Conservation (phyloP, 1,284 basidiomycete genomes). For the Mrakiaceae sp. region DNA sequence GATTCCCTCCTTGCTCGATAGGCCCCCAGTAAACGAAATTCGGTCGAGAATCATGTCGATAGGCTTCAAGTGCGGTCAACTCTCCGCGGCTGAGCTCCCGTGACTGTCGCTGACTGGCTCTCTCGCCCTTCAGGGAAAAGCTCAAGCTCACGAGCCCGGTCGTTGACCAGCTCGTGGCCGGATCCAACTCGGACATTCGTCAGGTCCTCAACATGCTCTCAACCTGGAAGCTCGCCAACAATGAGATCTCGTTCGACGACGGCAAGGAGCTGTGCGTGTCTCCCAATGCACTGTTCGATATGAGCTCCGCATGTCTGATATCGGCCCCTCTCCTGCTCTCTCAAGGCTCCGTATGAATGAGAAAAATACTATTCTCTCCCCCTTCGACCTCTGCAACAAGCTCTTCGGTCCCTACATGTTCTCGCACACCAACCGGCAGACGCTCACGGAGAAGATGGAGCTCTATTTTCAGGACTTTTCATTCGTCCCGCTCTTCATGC, state of each 20-base stretch:
- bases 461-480: slow-evolving; percentile 92
- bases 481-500: slow-evolving; percentile 88
- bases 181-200: slow-evolving; percentile 88
- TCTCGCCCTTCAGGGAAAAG: slow-evolving; percentile 53
- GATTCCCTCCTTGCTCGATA: slow-evolving; percentile 27
- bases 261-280: slow-evolving; percentile 66
- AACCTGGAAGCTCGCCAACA: slow-evolving; percentile 78
- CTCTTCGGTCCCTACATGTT: slow-evolving; percentile 84
- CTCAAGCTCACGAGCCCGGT: slow-evolving; percentile 84
- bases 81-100: background rate
- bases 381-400: slow-evolving; percentile 76
- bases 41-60: slow-evolving; percentile 82
- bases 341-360: slow-evolving; percentile 45
- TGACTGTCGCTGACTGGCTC: background rate
- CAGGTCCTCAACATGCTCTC: slow-evolving; percentile 97
- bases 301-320: background rate
- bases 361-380: slow-evolving; percentile 82
- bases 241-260: slow-evolving; percentile 78
- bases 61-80: slow-evolving; percentile 57
- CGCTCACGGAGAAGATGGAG: slow-evolving; percentile 85
- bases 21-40: slow-evolving; percentile 60
- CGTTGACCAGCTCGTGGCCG: slow-evolving; percentile 77
- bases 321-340: background rate
- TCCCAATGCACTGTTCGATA: background rate
- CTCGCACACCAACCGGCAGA: slow-evolving; percentile 64